Evolutionary conservation across 768 basidiomycete species (phyloP), one percentile per base, ranked within the genome.

Genomic region (Hericium coralloides): DNA sequence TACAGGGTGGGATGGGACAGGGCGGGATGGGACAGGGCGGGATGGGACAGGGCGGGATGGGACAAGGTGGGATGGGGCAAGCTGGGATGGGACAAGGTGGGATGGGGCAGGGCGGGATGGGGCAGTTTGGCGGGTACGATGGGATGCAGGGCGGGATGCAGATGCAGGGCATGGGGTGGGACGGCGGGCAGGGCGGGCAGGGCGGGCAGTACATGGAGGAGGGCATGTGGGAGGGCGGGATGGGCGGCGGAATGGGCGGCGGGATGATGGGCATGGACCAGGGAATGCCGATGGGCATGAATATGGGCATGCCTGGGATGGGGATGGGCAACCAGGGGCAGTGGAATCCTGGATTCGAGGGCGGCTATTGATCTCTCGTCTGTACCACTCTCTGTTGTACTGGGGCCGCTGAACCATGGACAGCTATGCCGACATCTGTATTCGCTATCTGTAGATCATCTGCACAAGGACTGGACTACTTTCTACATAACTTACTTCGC

Each of bases 261-360:
- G 76, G 74, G 9, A 80, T 80, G 73, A 70, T 70, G 65, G 73
- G 76, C 65, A 76, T 67, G 64, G 59, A 54, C 38, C 56, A 57
- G 1, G 65, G 66, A 64, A 51, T 41, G 41, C 62, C 63, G 39
- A 73, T 71, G 63, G 69, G 66, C 0, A 71, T 70, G 3, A 58
- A 57, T 26, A 58, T 68, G 59, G 56, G 56, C 6, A 59, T 56
- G 59, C 63, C 18, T 12, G 55, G 51, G 0, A 60, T 63, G 58
- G 60, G 55, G 3, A 60, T 64, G 62, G 63, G 64, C 31, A 59
- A 56, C 31, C 45, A 49, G 17, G 63, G 53, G 52, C 55, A 65
- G 22, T 57, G 58, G 60, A 52, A 53, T 38, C 26, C 54, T 8
- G 50, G 59, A 57, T 25, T 58, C 38, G 49, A 66, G 58, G 65